A percentile compares a stretch with the other conserved stretches of the same genome.
phyloP scores from a whole-genome alignment of 495 filamentous ascomycete genomes.

The Penicillium pancosmium region DNA sequence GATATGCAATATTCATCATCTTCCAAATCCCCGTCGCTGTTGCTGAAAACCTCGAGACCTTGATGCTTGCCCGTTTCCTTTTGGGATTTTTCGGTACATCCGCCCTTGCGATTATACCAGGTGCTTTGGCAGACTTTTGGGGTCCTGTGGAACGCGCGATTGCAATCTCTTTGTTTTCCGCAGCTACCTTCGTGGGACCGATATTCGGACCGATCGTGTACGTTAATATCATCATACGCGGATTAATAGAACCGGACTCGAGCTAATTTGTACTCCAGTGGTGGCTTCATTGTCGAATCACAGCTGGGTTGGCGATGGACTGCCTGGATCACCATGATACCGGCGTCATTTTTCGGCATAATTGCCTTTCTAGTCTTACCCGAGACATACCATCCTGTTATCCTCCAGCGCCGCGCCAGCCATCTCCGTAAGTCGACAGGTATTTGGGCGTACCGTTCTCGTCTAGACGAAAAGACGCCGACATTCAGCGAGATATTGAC shows the following conservation, averaged over 20 bases:
- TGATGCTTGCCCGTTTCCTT: conserved; percentile 60
- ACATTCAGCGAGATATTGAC: background rate
- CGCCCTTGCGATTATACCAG: conserved; percentile 42
- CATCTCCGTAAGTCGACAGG: background rate
- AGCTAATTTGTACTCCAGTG: conserved; percentile 2
- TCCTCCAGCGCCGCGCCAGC: background rate
- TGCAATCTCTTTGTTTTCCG: conserved; percentile 22
- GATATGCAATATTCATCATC: conserved; percentile 51
- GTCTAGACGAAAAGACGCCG: background rate
- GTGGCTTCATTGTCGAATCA: background rate
- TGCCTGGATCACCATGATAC: background rate
- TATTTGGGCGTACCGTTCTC: background rate
- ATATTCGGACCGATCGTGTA: background rate
- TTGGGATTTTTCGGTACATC: conserved; percentile 55
- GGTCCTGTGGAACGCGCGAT: conserved; percentile 37
- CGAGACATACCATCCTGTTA: background rate
- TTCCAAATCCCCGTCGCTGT: conserved; percentile 60
- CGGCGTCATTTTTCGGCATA: background rate
- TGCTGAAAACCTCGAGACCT: conserved; percentile 52
- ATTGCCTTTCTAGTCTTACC: background rate
- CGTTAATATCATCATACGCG: background rate
- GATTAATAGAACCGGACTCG: background rate
- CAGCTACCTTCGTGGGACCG: background rate
- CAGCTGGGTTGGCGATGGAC: background rate
- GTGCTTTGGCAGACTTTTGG: conserved; percentile 1